Evolutionary conservation across 257 asterid species (phyloP).

Genomic region (Petunia secreta): DNA sequence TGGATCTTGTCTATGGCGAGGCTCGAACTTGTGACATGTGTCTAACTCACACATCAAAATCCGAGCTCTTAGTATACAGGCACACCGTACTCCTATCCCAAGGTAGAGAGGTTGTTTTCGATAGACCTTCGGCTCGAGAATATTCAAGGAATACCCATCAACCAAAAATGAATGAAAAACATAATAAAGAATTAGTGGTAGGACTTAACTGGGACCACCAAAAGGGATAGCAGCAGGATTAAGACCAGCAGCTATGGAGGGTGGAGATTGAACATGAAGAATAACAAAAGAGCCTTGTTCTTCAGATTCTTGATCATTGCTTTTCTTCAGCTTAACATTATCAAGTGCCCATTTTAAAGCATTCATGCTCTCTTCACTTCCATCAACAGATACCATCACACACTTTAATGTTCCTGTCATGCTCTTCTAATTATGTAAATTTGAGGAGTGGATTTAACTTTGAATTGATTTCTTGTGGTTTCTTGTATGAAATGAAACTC

Average conservation of each 20-base stretch:
- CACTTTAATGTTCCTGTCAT: conserved; percentile 39
- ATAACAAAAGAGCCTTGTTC: conserved; percentile 35
- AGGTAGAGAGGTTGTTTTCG: too few relatives aligned
- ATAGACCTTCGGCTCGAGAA: too few relatives aligned
- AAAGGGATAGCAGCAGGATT: conserved; percentile 51
- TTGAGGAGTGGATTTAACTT: not conserved
- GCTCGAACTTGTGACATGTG: too few relatives aligned
- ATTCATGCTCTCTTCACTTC: conserved; percentile 57
- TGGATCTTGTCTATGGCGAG: too few relatives aligned
- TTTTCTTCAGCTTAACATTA: conserved; percentile 38
- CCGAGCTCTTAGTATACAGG: too few relatives aligned
- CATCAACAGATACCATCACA: conserved; percentile 55
- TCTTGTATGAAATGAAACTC: not conserved
- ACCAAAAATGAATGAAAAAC: not conserved
- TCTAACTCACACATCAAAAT: too few relatives aligned
- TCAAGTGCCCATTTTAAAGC: conserved; percentile 55
- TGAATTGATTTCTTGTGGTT: not conserved
- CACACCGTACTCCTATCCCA: too few relatives aligned
- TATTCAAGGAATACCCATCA: not conserved
- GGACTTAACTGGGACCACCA: conserved; percentile 57
- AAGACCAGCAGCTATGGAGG: conserved; percentile 48
- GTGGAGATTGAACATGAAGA: conserved; percentile 55
- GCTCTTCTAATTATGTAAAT: not conserved
- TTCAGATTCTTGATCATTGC: conserved; percentile 21
- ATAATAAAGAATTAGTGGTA: not conserved